phyloP scores from a whole-genome alignment of 495 filamentous ascomycete species.

The Pseudevernia furfuracea region DNA sequence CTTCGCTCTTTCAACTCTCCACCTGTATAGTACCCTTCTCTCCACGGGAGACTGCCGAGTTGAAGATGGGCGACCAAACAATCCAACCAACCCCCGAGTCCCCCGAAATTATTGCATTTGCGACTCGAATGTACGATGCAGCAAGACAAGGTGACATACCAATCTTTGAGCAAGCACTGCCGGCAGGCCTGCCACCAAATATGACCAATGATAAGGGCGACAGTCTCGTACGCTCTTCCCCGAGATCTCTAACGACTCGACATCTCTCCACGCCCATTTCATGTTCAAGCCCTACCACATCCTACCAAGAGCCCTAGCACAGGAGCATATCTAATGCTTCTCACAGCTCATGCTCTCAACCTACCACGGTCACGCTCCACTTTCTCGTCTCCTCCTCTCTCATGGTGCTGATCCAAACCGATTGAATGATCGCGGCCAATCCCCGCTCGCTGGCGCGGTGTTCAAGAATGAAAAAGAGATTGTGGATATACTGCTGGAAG shows the following conservation, averaged over 20 bases:
- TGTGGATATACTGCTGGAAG: constrained; percentile 33
- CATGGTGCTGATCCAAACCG: constrained; percentile 47
- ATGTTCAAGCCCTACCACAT: background rate
- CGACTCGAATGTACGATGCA: constrained; percentile 44
- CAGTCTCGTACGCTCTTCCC: constrained; percentile 36
- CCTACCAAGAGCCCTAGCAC: background rate
- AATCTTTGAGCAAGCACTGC: constrained; percentile 43
- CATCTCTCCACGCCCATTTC: background rate
- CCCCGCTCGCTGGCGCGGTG: constrained; percentile 47
- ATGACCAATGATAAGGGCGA: constrained; percentile 52
- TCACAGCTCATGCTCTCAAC: constrained; percentile 46
- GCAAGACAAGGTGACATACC: constrained; percentile 42
- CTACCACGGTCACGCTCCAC: constrained; percentile 46
- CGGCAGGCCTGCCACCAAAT: constrained; percentile 44
- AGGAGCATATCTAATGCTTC: background rate
- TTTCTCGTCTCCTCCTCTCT: constrained; percentile 43
- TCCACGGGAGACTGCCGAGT: background rate
- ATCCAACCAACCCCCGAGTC: constrained; percentile 24
- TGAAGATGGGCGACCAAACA: constrained; percentile 10
- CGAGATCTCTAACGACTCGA: background rate
- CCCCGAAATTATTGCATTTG: constrained; percentile 46
- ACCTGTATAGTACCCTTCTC: background rate
- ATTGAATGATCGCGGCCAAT: constrained; percentile 47
- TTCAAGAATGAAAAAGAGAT: constrained; percentile 45
- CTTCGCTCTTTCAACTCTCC: background rate